Evolutionary conservation across 129 eudicot species (phyloP).

Genomic region (Apium graveolens): DNA sequence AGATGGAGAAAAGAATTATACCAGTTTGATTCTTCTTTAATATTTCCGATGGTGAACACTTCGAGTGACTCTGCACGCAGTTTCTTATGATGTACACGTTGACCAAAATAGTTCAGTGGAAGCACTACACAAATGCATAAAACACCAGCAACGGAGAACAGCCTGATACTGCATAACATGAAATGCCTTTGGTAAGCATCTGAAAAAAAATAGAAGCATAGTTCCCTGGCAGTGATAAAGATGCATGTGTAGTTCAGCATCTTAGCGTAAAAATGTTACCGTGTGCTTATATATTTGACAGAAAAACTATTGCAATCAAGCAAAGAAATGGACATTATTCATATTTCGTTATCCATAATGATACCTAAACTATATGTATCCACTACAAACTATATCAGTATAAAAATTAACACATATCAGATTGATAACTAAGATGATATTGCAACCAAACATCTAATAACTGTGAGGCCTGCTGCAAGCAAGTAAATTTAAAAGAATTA

Average conservation of each 20-base stretch:
- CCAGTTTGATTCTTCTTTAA: conserved; percentile 71
- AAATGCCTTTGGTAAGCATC: background rate
- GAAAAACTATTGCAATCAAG: background rate
- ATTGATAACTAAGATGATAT: background rate
- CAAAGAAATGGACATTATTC: background rate
- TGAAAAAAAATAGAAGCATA: background rate
- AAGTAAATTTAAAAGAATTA: background rate
- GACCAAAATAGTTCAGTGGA: conserved; percentile 83
- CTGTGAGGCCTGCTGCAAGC: background rate
- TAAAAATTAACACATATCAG: background rate
- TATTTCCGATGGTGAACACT: conserved; percentile 70
- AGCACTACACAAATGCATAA: conserved; percentile 76
- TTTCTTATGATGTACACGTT: conserved; percentile 37
- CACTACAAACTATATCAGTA: background rate
- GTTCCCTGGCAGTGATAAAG: background rate
- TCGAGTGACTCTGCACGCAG: conserved; percentile 49
- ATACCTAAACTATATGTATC: background rate
- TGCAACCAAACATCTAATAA: background rate
- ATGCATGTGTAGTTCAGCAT: background rate
- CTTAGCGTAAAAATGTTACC: background rate
- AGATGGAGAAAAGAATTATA: conserved; percentile 20
- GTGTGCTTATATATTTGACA: background rate
- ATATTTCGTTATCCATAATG: background rate
- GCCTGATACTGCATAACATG: conserved; percentile 53
- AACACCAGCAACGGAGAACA: conserved; percentile 72